phyloP scores from a whole-genome alignment of 78 protist species.

The Tieghemostelium lacteum region DNA sequence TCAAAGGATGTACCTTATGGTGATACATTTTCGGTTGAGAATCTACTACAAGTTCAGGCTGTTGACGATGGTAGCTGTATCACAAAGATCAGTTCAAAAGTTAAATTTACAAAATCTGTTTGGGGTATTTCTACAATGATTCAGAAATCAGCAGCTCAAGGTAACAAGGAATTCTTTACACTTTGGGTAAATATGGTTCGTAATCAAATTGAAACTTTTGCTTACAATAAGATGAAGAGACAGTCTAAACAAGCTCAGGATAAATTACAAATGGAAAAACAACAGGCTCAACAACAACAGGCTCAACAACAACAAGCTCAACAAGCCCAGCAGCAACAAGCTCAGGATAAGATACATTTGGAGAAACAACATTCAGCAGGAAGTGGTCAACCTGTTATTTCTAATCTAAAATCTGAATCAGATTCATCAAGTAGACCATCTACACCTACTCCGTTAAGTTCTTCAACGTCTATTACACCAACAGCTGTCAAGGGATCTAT shows the following conservation, averaged over 20 bases:
- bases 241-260: not conserved
- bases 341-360: not conserved
- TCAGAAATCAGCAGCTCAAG: conserved; percentile 59
- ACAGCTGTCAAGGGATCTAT: not conserved
- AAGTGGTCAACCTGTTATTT: no score
- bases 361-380: not conserved
- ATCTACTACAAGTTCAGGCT: conserved; percentile 41
- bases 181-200: conserved; percentile 69
- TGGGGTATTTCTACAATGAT: conserved; percentile 81
- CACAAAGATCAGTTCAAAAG: conserved; percentile 47
- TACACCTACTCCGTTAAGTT: not conserved
- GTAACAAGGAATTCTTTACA: conserved; percentile 55
- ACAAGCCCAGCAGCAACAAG: not conserved
- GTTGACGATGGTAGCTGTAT: conserved; percentile 33
- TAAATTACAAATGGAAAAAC: not conserved
- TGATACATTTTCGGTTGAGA: conserved; percentile 74
- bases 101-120: conserved; percentile 74
- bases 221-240: conserved; percentile 40
- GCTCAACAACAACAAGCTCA: not conserved
- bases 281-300: not conserved
- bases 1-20: conserved; percentile 80
- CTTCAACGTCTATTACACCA: not conserved
- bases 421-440: not conserved
- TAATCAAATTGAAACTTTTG: conserved; percentile 65
- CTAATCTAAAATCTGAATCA: no score